Evolutionary conservation across 495 filamentous ascomycete genomes (phyloP), one percentile per base, ranked within the genome.

Genomic region (Aspergillus bridgeri): DNA sequence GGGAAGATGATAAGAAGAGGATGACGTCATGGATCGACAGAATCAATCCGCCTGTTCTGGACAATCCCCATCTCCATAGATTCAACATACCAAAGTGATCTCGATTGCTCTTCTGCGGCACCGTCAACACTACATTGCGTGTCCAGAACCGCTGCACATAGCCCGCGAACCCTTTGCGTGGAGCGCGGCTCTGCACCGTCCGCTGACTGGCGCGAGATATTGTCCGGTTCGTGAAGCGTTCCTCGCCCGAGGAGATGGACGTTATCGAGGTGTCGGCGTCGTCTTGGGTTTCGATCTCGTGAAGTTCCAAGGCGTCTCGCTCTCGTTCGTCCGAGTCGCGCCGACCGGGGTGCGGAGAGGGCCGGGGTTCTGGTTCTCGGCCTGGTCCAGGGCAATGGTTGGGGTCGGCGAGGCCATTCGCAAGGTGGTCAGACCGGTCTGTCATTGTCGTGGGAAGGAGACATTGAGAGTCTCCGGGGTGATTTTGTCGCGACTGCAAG

Each of bases 71-170:
- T 27, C 25, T 27, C 25, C 25, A 27, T 7, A 29, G 11, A 9
- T 6, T 29, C 27, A 3, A 62, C 71, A 49, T 48, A 79, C 76
- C 76, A 57, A 75, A 71, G 60, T 79, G 67, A 65, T 79, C 76
- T 2, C 76, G 69, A 60, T 79, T 79, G 29, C 61, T 72, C 60
- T 77, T 78, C 45, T 76, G 72, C 13, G 71, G 60, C 22, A 79
- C 74, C 0, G 66, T 73, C 60, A 78, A 43, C 9, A 64, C 70
- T n/a, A 79, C 70, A 67, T 79, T 49, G 9, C 69, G 66, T 9
- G 61, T 67, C 76, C 76, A 79, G 51, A 75, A 72, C 7, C 68
- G 65, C 53, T 65, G 59, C 8, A 75, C 33, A 1, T 51, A 29
- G 18, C 63, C 59, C 62, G 69, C 62, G 8, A 62, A 27, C 18